Evolutionary conservation across 345 rosid genomes (phyloP), one percentile per base, ranked within the genome.

Genomic region (Aethionema arabicum): DNA sequence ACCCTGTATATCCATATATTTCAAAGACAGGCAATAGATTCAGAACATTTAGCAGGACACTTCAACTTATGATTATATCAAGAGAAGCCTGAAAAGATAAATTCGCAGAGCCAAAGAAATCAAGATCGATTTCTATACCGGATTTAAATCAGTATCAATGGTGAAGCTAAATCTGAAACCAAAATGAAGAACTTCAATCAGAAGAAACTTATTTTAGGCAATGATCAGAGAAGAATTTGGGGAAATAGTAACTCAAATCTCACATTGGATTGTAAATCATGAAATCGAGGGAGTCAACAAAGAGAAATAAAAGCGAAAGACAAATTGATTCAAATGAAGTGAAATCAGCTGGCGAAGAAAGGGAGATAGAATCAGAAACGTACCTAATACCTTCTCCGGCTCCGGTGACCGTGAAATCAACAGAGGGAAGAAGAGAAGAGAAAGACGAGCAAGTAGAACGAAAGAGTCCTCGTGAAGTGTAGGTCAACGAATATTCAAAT

Each of bases 401-500:
- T 63, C 53, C 59, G 39, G 38, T 74, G 46, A 69, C 69, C 56
- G 69, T 66, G 49, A 62, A 72, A 43, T 21, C 29, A 29, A 9
- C 4, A 31, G 49, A 63, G 30, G 54, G 64, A 67, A 67, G 53
- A 75, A 39, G 43, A 59, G 10, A 35, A 51, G 36, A 39, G 59
- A 4, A 11, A 58, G 33, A 66, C 52, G 4, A 61, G 70, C 57
- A 65, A 56, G 75, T 72, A 76, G 87, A 86, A 78, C 87, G 80
- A 68, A 63, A 58, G 72, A 80, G 52, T 71, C 32, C 46, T 54
- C 65, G 66, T 66, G 50, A 66, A 68, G 52, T 27, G 60, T 52
- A 72, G 72, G 82, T 82, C 78, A 74, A 74, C 62, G 61, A 48
- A 57, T 67, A 21, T 75, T 79, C 75, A 73, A 77, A 65, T 62